A percentile compares a stretch with the other conserved stretches of the same genome.
Conservation (phyloP, 768 basidiomycete species). For the Kwoniella sp. region DNA sequence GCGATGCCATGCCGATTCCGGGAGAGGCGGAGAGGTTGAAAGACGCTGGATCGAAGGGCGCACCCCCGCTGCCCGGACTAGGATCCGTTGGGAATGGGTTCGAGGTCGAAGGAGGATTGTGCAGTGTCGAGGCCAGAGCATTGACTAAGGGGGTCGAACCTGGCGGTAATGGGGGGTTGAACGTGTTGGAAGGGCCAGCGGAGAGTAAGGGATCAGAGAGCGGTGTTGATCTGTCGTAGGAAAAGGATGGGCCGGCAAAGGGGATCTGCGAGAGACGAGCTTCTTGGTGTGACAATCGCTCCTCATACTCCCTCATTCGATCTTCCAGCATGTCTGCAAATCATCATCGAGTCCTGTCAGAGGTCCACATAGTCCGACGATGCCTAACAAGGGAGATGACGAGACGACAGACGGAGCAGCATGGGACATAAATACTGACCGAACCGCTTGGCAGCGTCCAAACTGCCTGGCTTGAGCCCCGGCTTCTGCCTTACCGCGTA, state of each 20-base stretch:
- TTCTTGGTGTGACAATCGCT: slow-evolving; percentile 42
- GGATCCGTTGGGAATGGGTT: slow-evolving; percentile 20
- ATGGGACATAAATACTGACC: slow-evolving; percentile 27
- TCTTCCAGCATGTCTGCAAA: slow-evolving; percentile 44
- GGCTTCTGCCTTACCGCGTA: slow-evolving; percentile 52
- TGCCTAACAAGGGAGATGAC: background rate
- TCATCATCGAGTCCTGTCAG: background rate
- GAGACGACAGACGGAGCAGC: background rate
- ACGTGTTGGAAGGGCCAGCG: slow-evolving; percentile 6
- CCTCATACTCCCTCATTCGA: slow-evolving; percentile 35
- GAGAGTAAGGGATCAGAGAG: slow-evolving; percentile 8
- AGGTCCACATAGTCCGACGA: background rate
- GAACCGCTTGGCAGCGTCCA: slow-evolving; percentile 47
- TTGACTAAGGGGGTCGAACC: background rate
- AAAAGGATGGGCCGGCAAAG: slow-evolving; percentile 17
- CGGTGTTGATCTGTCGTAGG: slow-evolving; percentile 19
- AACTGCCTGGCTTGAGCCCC: slow-evolving; percentile 50
- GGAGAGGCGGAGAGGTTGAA: slow-evolving; percentile 21
- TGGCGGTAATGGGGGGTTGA: slow-evolving; percentile 7
- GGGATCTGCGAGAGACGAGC: slow-evolving; percentile 26
- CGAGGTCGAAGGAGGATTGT: slow-evolving; percentile 8
- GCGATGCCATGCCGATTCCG: slow-evolving; percentile 23
- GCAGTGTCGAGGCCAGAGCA: background rate
- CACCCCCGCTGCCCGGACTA: slow-evolving; percentile 7
- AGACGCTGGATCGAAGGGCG: slow-evolving; percentile 6